phyloP scores from a whole-genome alignment of 2,329 filamentous ascomycete species.

The Cordyceps javanica region DNA sequence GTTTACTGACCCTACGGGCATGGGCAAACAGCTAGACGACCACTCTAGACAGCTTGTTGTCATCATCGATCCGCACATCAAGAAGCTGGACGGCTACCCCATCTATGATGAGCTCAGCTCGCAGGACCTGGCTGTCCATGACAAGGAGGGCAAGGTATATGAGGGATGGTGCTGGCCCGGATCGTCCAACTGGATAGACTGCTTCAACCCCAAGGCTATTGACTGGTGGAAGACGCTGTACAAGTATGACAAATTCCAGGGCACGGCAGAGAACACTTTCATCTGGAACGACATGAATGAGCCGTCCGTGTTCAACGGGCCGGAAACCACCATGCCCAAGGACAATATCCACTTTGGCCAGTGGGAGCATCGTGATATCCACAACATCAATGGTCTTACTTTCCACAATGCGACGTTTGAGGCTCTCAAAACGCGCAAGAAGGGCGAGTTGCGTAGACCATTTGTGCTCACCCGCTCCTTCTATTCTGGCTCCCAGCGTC shows the following conservation, averaged over 20 bases:
- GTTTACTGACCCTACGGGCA: slow-evolving; percentile 77
- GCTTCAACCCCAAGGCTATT: slow-evolving; percentile 86
- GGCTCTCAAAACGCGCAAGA: slow-evolving; percentile 76
- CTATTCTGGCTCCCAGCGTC: slow-evolving; percentile 82
- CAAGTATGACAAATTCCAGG: slow-evolving; percentile 82
- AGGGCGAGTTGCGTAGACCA: slow-evolving; percentile 76
- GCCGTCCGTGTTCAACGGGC: slow-evolving; percentile 96
- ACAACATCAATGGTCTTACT: slow-evolving; percentile 93
- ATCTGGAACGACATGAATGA: slow-evolving; percentile 99
- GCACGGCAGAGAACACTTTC: slow-evolving; percentile 78
- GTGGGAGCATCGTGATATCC: slow-evolving; percentile 96
- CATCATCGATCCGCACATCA: slow-evolving; percentile 97
- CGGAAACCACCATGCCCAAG: slow-evolving; percentile 97
- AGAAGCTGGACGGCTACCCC: slow-evolving; percentile 74
- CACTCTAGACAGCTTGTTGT: slow-evolving; percentile 85
- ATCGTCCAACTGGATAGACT: slow-evolving; percentile 92
- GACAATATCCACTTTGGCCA: slow-evolving; percentile 87
- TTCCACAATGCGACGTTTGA: slow-evolving; percentile 92
- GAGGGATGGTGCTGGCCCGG: slow-evolving; percentile 99
- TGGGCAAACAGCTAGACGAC: slow-evolving; percentile 81
- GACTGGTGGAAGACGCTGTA: slow-evolving; percentile 90
- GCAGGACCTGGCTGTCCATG: slow-evolving; percentile 76
- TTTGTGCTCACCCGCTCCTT: slow-evolving; percentile 93
- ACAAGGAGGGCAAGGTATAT: slow-evolving; percentile 83
- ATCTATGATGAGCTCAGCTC: slow-evolving; percentile 77